These are phyloP conservation scores for Fusarium dimerum DNA, from an alignment of 2,329 filamentous ascomycete genomes.

Conservation along the genomic window DNA sequence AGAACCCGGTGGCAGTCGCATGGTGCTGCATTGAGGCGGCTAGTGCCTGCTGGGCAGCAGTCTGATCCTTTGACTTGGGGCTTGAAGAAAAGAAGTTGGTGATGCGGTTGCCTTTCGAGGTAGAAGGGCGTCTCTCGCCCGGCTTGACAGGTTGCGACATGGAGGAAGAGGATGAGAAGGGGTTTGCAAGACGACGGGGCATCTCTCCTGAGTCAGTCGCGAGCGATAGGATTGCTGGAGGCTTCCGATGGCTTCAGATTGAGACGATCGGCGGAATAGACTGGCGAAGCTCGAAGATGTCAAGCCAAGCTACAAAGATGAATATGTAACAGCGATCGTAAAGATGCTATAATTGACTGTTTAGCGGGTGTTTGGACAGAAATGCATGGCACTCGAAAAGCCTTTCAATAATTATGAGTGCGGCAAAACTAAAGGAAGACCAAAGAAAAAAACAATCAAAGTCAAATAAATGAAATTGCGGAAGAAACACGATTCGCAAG, in stretches of 20 bases:
- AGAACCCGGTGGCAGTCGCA: constrained; percentile 59
- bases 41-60: constrained; percentile 66
- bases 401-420: background rate
- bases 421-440: background rate
- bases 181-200: constrained; percentile 61
- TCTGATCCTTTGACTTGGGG: constrained; percentile 68
- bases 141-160: constrained; percentile 50
- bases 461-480: background rate
- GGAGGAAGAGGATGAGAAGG: constrained; percentile 54
- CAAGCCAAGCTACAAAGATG: background rate
- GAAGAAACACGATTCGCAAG: constrained; percentile 4
- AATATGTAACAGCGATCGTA: background rate
- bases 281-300: background rate
- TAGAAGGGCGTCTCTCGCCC: constrained; percentile 59
- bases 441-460: constrained; percentile 3
- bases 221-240: constrained; percentile 7
- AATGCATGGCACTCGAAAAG: background rate
- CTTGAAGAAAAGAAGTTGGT: constrained; percentile 81
- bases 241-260: background rate
- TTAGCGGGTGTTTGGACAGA: background rate
- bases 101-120: constrained; percentile 73
- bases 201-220: constrained; percentile 44
- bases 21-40: constrained; percentile 59
- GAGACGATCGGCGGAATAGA: background rate
- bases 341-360: background rate